Percentiles rank a stretch among this genome's conserved stretches.
Conservation (phyloP, 176 grass and related monocot species). For the Zea luxurians region DNA sequence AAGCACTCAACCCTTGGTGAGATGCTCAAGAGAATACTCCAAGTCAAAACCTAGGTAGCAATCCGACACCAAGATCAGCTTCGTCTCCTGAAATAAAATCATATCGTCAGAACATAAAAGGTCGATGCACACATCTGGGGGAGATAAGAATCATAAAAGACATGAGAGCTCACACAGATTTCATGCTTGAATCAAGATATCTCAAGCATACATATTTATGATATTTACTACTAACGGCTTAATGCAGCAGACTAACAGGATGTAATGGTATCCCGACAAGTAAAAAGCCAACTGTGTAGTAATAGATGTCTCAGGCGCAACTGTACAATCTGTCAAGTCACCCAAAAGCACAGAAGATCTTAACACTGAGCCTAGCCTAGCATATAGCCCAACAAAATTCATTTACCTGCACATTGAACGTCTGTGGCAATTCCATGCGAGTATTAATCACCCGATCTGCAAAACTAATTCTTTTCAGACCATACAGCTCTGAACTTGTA, state of each 20-base stretch:
- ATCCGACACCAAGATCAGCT: slow-evolving; percentile 84
- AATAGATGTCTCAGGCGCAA: background rate
- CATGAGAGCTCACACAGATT: background rate
- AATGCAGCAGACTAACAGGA: slow-evolving; percentile 13
- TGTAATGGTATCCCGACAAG: background rate
- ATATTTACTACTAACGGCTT: background rate
- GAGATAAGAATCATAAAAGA: background rate
- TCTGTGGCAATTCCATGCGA: slow-evolving; percentile 76
- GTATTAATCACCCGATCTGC: slow-evolving; percentile 57
- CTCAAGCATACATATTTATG: background rate
- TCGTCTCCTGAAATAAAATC: slow-evolving; percentile 68
- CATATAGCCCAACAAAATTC: background rate
- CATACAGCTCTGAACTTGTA: slow-evolving; percentile 77
- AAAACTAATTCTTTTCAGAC: slow-evolving; percentile 91
- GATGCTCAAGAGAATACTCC: slow-evolving; percentile 57
- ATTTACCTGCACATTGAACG: slow-evolving; percentile 64
- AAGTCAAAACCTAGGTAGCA: slow-evolving; percentile 86
- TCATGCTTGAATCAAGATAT: background rate
- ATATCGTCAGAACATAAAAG: slow-evolving; percentile 33
- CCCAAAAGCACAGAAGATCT: slow-evolving; percentile 1
- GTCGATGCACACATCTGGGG: background rate
- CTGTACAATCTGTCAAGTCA: slow-evolving; percentile 11
- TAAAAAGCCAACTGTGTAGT: background rate
- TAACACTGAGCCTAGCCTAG: background rate
- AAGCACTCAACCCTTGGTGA: slow-evolving; percentile 39